Conservation (phyloP, 352 stramenopile species). For the Blastocystis sp. region DNA sequence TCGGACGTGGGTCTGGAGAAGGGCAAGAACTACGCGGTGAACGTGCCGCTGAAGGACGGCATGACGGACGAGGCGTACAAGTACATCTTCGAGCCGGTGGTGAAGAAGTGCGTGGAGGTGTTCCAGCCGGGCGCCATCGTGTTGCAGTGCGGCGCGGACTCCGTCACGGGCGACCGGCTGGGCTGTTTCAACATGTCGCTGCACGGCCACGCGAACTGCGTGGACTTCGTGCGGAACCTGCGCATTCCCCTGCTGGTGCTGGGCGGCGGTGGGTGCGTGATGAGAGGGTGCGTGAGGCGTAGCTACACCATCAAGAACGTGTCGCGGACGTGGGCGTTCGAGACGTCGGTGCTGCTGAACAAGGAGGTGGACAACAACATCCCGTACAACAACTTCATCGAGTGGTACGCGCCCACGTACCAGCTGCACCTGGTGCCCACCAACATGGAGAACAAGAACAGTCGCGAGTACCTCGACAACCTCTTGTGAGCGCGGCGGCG, state of each 20-base stretch:
- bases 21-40: constrained; percentile 90
- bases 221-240: constrained; percentile 82
- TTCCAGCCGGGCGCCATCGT: constrained; percentile 86
- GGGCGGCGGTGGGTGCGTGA: constrained; percentile 76
- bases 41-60: constrained; percentile 90
- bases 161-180: constrained; percentile 89
- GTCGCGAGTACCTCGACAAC: constrained; percentile 83
- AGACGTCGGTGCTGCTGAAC: constrained; percentile 87
- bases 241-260: constrained; percentile 80
- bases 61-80: constrained; percentile 92
- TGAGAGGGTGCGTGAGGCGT: not conserved
- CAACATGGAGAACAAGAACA: constrained; percentile 98
- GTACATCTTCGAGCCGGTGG: constrained; percentile 89
- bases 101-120: constrained; percentile 75
- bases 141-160: constrained; percentile 94
- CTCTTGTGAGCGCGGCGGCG: constrained; percentile 72
- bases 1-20: constrained; percentile 86
- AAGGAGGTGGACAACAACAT: constrained; percentile 87
- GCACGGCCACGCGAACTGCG: constrained; percentile 78
- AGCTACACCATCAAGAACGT: constrained; percentile 83
- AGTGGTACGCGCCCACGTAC: constrained; percentile 97
- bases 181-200: constrained; percentile 95
- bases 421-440: constrained; percentile 91
- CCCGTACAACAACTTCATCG: constrained; percentile 98
- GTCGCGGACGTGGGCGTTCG: constrained; percentile 90